These are phyloP conservation scores for Yamadazyma scolyti DNA, from an alignment of 805 yeast species.

Conservation along the genomic window DNA sequence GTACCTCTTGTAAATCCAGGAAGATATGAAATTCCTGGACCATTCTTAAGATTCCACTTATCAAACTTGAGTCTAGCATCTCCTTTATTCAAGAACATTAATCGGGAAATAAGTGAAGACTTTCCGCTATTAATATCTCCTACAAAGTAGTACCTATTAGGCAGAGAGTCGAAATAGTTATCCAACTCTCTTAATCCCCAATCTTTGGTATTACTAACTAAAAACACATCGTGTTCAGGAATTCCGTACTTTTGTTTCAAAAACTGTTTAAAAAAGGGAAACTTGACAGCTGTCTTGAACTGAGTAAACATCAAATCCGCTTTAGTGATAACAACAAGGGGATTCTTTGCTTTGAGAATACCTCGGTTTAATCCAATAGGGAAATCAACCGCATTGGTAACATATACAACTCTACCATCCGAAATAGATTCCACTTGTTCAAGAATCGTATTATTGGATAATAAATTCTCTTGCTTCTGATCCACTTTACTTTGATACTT, in stretches of 20 bases:
- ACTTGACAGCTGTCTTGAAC: constrained; percentile 21
- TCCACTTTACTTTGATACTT: constrained; percentile 4
- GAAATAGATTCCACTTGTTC: constrained; percentile 1
- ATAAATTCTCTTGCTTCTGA: not conserved
- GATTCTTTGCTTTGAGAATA: constrained; percentile 4
- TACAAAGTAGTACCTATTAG: constrained; percentile 41
- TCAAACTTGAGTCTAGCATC: constrained; percentile 6
- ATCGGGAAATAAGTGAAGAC: constrained; percentile 49
- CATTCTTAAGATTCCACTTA: constrained; percentile 24
- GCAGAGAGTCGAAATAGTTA: constrained; percentile 30
- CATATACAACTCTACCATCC: constrained; percentile 7
- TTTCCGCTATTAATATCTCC: constrained; percentile 74
- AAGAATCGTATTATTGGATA: constrained; percentile 1
- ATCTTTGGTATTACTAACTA: constrained; percentile 47
- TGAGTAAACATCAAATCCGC: constrained; percentile 40
- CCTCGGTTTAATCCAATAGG: constrained; percentile 52
- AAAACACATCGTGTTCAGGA: constrained; percentile 38
- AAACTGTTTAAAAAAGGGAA: constrained; percentile 29
- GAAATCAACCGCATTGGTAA: constrained; percentile 45
- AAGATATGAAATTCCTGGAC: constrained; percentile 47
- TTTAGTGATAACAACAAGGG: constrained; percentile 39
- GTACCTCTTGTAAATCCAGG: constrained; percentile 72
- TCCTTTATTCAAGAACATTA: constrained; percentile 5
- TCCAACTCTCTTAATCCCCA: constrained; percentile 50
- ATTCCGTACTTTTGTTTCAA: constrained; percentile 26